Percentiles rank a stretch among this genome's conserved stretches.
These are phyloP conservation scores for Meyerozyma elateridarum DNA, from an alignment of 1,139 yeast genomes.

Conservation along the genomic window DNA sequence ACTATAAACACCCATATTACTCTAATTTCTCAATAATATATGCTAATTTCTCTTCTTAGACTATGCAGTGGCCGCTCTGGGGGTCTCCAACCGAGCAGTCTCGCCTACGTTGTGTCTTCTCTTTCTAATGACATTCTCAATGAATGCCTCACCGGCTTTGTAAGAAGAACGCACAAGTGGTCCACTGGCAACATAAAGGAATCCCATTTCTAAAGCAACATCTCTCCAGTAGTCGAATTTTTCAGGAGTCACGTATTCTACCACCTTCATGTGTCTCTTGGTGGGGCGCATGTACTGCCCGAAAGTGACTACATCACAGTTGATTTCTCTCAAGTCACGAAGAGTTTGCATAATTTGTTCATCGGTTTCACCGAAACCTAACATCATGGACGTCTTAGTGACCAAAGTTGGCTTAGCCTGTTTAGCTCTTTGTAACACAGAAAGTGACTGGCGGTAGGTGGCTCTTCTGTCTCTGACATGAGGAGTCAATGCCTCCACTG, in stretches of 20 bases:
- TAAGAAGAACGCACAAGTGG: constrained; percentile 95
- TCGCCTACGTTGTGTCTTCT: constrained; percentile 54
- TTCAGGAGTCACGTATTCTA: constrained; percentile 91
- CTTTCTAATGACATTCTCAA: constrained; percentile 86
- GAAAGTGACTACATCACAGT: constrained; percentile 93
- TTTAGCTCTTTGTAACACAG: constrained; percentile 79
- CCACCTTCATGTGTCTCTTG: constrained; percentile 97
- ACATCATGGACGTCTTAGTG: constrained; percentile 93
- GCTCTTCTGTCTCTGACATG: constrained; percentile 96
- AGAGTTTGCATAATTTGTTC: constrained; percentile 78
- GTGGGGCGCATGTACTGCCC: constrained; percentile 99
- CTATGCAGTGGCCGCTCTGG: background rate
- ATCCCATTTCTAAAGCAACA: constrained; percentile 84
- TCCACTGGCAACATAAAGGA: constrained; percentile 94
- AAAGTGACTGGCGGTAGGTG: constrained; percentile 81
- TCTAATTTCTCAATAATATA: too few species aligned
- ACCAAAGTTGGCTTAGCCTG: constrained; percentile 66
- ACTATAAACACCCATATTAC: too few species aligned
- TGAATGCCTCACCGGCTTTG: constrained; percentile 97
- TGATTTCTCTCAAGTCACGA: constrained; percentile 64
- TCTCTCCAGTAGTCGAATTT: constrained; percentile 93
- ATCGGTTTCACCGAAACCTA: constrained; percentile 95
- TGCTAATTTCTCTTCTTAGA: background rate
- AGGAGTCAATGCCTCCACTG: constrained; percentile 93
- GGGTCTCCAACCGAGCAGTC: constrained; percentile 28